These are phyloP conservation scores for Sclerotinia glacialis DNA, from an alignment of 2,329 filamentous ascomycete genomes.

Conservation along the genomic window DNA sequence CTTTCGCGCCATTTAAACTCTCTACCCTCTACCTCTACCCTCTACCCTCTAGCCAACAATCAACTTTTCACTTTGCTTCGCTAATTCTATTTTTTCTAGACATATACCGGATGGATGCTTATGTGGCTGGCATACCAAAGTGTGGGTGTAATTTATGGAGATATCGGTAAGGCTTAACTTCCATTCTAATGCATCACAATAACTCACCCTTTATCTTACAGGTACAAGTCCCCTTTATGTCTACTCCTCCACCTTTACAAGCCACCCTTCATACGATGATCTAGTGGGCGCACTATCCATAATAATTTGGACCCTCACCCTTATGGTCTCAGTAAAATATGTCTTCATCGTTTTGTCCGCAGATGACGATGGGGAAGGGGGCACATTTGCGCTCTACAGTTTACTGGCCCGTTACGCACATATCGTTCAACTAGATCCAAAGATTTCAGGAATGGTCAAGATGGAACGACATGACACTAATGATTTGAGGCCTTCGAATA, in stretches of 20 bases:
- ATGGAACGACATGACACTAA: conserved; percentile 58
- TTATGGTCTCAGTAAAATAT: conserved; percentile 70
- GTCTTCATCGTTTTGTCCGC: conserved; percentile 62
- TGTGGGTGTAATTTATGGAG: conserved; percentile 66
- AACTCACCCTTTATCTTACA: neutral
- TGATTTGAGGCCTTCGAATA: conserved; percentile 53
- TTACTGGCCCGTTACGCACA: conserved; percentile 60
- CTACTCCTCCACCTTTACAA: conserved; percentile 64
- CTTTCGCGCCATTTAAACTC: neutral
- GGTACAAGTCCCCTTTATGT: conserved; percentile 63
- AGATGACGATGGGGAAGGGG: conserved; percentile 69
- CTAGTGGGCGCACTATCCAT: conserved; percentile 64
- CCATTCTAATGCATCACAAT: neutral
- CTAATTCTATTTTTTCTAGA: conserved; percentile 23
- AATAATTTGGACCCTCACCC: conserved; percentile 65
- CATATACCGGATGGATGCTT: conserved; percentile 33
- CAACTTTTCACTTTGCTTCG: neutral
- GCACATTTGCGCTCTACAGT: conserved; percentile 66
- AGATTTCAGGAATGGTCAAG: conserved; percentile 52
- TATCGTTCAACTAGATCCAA: conserved; percentile 59
- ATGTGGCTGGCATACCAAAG: conserved; percentile 60
- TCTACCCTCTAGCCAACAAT: neutral
- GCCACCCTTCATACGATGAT: conserved; percentile 54
- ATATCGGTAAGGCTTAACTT: conserved; percentile 54
- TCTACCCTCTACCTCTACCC: too few relatives aligned